Conservation (phyloP, 2,329 filamentous ascomycete genomes). For the Sphaerulina vaccinii region DNA sequence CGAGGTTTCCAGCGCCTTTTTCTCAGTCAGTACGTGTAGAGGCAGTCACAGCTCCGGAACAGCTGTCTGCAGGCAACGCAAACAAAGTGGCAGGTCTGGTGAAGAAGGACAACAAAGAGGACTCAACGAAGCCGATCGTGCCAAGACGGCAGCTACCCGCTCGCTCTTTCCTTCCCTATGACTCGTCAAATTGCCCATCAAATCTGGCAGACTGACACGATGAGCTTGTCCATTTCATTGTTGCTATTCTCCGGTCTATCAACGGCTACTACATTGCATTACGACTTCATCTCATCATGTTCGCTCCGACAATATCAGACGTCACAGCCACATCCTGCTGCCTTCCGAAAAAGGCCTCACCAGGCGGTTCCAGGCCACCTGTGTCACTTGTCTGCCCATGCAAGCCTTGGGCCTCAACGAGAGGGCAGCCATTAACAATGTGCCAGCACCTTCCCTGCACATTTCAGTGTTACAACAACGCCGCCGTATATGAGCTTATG, state of each 20-base stretch:
- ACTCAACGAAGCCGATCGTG: no score
- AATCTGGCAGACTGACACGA: not conserved
- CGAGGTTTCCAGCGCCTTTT: no score
- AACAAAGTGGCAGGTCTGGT: not conserved
- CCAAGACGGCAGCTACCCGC: no score
- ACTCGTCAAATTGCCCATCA: not conserved
- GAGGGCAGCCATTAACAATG: not conserved
- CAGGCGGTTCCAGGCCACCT: not conserved
- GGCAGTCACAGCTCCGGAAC: not conserved
- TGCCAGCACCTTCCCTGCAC: not conserved
- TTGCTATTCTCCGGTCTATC: not conserved
- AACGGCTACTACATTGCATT: not conserved
- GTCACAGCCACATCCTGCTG: no score
- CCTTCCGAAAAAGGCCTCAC: no score
- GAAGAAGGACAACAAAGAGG: not conserved
- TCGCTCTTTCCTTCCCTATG: not conserved
- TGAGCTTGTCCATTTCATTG: not conserved
- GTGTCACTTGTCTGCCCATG: not conserved
- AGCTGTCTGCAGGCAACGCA: not conserved
- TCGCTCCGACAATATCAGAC: no score
- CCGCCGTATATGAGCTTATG: not conserved
- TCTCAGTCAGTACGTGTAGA: not conserved
- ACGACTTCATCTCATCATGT: no score
- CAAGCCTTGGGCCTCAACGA: not conserved
- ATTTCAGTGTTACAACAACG: not conserved